These are phyloP conservation scores for Phyllosticta citrichinensis DNA, from an alignment of 2,329 filamentous ascomycete genomes.

Conservation along the genomic window DNA sequence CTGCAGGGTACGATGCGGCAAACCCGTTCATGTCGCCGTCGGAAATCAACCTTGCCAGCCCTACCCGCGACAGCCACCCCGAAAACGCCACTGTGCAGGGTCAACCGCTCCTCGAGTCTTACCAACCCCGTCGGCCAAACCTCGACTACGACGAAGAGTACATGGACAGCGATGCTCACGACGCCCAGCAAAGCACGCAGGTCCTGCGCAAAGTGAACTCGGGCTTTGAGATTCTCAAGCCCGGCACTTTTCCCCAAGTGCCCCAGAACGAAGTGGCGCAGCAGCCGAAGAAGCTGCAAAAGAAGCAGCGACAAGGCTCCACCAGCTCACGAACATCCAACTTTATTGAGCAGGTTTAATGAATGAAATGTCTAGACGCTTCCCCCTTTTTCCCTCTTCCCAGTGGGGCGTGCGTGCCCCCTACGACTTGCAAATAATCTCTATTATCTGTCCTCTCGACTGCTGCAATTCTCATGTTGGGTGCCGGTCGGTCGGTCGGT, in stretches of 20 bases:
- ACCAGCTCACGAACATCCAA: constrained; percentile 22
- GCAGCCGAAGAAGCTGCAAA: constrained; percentile 32
- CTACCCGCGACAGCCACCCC: constrained; percentile 18
- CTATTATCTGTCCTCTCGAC: not conserved
- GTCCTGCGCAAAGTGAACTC: constrained; percentile 33
- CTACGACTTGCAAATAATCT: not conserved
- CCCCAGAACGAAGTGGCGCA: constrained; percentile 24
- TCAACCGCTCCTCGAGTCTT: constrained; percentile 25
- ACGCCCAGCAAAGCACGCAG: constrained; percentile 20
- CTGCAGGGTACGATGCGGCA: constrained; percentile 11
- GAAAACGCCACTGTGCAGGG: constrained; percentile 22
- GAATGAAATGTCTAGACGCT: not conserved
- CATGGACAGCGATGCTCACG: constrained; percentile 19
- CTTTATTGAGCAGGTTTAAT: constrained; percentile 28
- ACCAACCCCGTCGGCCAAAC: constrained; percentile 28
- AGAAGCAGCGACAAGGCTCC: constrained; percentile 30
- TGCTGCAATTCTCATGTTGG: not conserved
- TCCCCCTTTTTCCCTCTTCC: not conserved
- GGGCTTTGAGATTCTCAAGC: constrained; percentile 31
- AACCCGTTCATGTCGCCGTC: constrained; percentile 12
- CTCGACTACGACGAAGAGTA: constrained; percentile 21
- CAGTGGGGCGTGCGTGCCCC: not conserved
- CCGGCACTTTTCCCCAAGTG: constrained; percentile 25
- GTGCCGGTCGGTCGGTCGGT: not conserved
- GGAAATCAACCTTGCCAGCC: constrained; percentile 12